Conservation (phyloP, 805 yeast genomes). For the Schizosaccharomyces lindneri region DNA sequence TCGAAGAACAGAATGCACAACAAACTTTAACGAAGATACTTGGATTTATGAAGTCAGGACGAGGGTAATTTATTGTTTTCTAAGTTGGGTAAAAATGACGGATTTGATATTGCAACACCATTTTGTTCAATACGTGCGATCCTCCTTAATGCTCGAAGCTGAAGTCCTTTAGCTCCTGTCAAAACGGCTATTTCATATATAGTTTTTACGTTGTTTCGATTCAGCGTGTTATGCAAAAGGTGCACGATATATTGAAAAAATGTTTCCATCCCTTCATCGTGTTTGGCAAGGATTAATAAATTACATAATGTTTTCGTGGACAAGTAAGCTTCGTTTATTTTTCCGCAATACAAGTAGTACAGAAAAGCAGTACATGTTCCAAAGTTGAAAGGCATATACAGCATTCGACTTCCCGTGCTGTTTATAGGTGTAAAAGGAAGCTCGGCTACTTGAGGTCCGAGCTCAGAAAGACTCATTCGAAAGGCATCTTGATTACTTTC, state of each 20-base stretch:
- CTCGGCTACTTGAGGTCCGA: not conserved
- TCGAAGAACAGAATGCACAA: not conserved
- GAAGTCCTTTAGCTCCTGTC: not conserved
- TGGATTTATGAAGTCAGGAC: not conserved
- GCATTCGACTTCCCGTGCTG: not conserved
- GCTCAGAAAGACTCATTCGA: not conserved
- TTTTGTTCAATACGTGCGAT: not conserved
- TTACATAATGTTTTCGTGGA: not conserved
- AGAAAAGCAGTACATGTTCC: not conserved
- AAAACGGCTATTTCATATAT: conserved; percentile 1
- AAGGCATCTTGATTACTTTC: not conserved
- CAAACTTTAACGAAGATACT: not conserved
- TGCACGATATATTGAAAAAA: not conserved
- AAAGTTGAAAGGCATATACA: not conserved
- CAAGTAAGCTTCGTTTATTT: not conserved
- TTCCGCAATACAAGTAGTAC: not conserved
- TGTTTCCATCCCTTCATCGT: not conserved
- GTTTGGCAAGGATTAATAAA: not conserved
- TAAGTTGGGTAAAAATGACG: not conserved
- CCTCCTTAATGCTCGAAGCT: not conserved
- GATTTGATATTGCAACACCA: not conserved
- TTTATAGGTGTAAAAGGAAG: not conserved
- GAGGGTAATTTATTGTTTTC: not conserved
- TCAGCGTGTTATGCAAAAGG: not conserved
- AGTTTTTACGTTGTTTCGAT: not conserved